Evolutionary conservation across 805 yeast species (phyloP).

Genomic region (Candida anglica): DNA sequence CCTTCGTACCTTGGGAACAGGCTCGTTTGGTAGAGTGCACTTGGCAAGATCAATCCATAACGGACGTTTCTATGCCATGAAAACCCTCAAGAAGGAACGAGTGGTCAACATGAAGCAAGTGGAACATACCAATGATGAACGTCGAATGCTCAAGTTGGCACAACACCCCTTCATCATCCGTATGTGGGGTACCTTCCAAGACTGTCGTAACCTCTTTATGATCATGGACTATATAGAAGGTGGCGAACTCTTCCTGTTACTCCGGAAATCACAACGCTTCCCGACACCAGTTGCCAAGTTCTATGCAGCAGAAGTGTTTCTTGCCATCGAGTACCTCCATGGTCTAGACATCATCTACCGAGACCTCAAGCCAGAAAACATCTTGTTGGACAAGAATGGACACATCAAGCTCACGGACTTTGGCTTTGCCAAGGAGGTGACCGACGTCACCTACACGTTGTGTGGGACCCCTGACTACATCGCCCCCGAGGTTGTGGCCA

Average conservation of each 20-base stretch:
- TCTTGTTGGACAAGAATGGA: conserved; percentile 54
- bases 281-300: conserved; percentile 64
- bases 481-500: conserved; percentile 64
- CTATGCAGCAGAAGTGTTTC: conserved; percentile 58
- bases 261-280: conserved; percentile 54
- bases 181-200: conserved; percentile 70
- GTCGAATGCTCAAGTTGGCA: conserved; percentile 53
- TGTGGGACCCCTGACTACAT: conserved; percentile 66
- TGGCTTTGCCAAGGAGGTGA: conserved; percentile 61
- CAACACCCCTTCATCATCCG: conserved; percentile 59
- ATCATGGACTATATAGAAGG: conserved; percentile 66
- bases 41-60: conserved; percentile 55
- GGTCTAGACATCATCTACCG: conserved; percentile 57
- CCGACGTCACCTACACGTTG: conserved; percentile 56
- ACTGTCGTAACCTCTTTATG: conserved; percentile 53
- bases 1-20: conserved; percentile 56
- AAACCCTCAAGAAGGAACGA: conserved; percentile 52
- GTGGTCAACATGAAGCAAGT: conserved; percentile 61
- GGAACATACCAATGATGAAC: conserved; percentile 61
- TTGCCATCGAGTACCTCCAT: conserved; percentile 57
- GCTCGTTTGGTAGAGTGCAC: conserved; percentile 60
- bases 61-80: conserved; percentile 58
- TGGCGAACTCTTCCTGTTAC: conserved; percentile 54
- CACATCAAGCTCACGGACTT: conserved; percentile 60
- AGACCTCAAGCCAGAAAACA: conserved; percentile 60